Evolutionary conservation across 164 flowering plant genomes (phyloP), one percentile per base, ranked within the genome.

Genomic region (Magnolia kwangsiensis): DNA sequence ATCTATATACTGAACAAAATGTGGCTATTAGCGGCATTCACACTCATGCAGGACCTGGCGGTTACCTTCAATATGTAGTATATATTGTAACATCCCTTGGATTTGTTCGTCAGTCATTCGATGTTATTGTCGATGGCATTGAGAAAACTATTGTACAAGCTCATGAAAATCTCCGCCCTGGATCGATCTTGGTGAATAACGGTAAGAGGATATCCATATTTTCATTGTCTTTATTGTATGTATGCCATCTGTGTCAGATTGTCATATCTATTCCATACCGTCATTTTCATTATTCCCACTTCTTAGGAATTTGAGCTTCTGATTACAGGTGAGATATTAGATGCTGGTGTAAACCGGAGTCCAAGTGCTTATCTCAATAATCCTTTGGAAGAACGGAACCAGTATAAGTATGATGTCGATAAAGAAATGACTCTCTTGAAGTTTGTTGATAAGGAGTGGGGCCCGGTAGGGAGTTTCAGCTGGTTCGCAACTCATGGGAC

Each of bases 401-500:
- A 89, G 80, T 94, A 96, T 73, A 88, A 92, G 85, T 94, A 93
- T 79, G 82, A 96, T 86, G 98, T 92, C 58, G 99, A 96, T 80
- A 96, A 91, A 80, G 97, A 94, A 70, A 96, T 96, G 99, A 96
- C 98, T 20, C 96, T 94, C 65, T 78, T 94, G 84, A 96, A 96
- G 89, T 96, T 96, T 85, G 91, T 90, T 1, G 98, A 96, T 86
- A 83, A 87, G 76, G 88, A 91, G 67, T 96, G 98, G 98, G 99
- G 99, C 10, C 94, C 99, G 64, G 89, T 96, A 18, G 99, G 99
- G 73, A 90, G 95, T 87, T 96, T 96, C 77, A 94, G 91, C 84
- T 94, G 98, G 99, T 94, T 96, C 88, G 96, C 99, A 69, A 96
- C 99, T 75, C 98, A 96, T 86, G 99, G 99, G 73, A 96, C 99